These are phyloP conservation scores for Senecio squalidus DNA, from an alignment of 140 eudicot species.

Conservation along the genomic window DNA sequence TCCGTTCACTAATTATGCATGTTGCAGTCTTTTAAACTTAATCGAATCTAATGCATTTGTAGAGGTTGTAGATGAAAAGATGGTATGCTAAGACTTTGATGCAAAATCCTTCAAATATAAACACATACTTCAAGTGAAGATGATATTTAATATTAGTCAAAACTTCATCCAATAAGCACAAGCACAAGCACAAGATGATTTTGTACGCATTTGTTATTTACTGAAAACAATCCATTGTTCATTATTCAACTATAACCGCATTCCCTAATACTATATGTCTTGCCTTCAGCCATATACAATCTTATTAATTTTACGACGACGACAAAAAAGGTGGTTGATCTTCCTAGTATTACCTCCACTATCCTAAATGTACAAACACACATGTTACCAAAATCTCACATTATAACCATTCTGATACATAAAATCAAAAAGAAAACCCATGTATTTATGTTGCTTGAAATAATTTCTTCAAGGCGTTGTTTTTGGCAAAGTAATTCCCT, in stretches of 20 bases:
- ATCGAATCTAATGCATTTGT: too few species aligned
- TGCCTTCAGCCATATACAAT: not conserved
- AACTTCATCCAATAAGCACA: too few species aligned
- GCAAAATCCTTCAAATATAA: too few species aligned
- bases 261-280: not conserved
- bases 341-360: constrained; percentile 4
- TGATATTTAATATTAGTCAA: too few species aligned
- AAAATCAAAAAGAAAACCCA: not conserved
- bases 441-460: constrained; percentile 36
- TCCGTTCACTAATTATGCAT: too few species aligned
- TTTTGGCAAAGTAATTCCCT: constrained; percentile 43
- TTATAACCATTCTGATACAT: not conserved
- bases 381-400: constrained; percentile 12
- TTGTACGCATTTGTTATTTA: not conserved
- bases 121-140: too few species aligned
- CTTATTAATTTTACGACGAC: not conserved
- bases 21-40: too few species aligned
- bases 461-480: constrained; percentile 46
- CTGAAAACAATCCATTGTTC: not conserved
- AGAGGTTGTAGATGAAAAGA: too few species aligned
- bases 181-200: too few species aligned
- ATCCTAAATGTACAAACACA: constrained; percentile 18
- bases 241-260: not conserved
- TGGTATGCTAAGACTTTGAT: too few species aligned
- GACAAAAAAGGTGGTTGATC: constrained; percentile 1